Percentiles rank a stretch among this genome's conserved stretches.
These are phyloP conservation scores for Westerdykella ornata DNA, from an alignment of 2,329 filamentous ascomycete genomes.

Conservation along the genomic window DNA sequence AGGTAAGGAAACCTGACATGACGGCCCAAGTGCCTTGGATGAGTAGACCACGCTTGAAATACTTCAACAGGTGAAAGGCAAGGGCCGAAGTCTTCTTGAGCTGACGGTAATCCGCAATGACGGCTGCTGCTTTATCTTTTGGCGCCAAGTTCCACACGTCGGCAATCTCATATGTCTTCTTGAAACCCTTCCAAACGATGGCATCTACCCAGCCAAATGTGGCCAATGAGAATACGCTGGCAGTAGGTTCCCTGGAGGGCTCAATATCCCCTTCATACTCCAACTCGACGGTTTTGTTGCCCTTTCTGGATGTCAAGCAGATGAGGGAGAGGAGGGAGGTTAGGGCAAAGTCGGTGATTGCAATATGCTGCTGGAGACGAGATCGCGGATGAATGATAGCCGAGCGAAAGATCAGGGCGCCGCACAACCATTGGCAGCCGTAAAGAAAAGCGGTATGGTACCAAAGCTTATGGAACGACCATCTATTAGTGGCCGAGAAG, in stretches of 20 bases:
- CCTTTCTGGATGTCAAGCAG: conserved; percentile 75
- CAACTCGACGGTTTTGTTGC: conserved; percentile 80
- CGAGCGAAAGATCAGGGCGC: conserved; percentile 73
- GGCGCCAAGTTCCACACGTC: conserved; percentile 89
- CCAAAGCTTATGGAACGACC: conserved; percentile 73
- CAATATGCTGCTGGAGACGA: conserved; percentile 54
- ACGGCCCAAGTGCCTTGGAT: conserved; percentile 75
- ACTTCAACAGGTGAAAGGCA: conserved; percentile 72
- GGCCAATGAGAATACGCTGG: conserved; percentile 79
- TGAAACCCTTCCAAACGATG: conserved; percentile 84
- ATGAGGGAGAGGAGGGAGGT: conserved; percentile 68
- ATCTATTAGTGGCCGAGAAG: conserved; percentile 52
- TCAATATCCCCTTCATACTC: conserved; percentile 86
- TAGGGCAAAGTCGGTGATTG: conserved; percentile 67
- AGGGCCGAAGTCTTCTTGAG: conserved; percentile 74
- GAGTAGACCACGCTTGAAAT: conserved; percentile 71
- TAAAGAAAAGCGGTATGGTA: conserved; percentile 88
- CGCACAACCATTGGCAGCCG: conserved; percentile 71
- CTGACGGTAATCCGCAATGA: conserved; percentile 77
- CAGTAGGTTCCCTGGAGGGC: conserved; percentile 78
- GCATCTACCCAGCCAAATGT: conserved; percentile 89
- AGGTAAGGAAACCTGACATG: conserved; percentile 75
- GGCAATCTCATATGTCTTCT: conserved; percentile 69
- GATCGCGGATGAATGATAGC: conserved; percentile 71
- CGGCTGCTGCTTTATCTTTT: conserved; percentile 75